Evolutionary conservation across 495 filamentous ascomycete species (phyloP).

Genomic region (Tuber aestivum): DNA sequence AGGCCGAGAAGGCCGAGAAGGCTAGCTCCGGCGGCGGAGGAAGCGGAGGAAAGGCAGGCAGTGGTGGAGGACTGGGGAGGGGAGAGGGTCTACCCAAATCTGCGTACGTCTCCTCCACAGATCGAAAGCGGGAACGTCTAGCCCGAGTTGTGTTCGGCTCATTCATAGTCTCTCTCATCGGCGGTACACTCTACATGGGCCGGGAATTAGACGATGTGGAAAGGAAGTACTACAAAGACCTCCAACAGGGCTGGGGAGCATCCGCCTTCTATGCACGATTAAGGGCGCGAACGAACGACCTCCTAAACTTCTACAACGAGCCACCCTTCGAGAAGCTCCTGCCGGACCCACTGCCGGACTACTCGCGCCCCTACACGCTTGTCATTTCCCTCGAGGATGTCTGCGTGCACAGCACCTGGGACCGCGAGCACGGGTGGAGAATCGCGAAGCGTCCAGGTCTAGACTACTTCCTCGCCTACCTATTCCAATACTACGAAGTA

Average conservation of each 20-base stretch:
- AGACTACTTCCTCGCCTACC: constrained; percentile 94
- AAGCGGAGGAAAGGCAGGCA: not conserved
- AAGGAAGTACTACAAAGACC: constrained; percentile 62
- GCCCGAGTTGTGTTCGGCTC: constrained; percentile 60
- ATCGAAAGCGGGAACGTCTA: constrained; percentile 66
- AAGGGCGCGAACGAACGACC: constrained; percentile 63
- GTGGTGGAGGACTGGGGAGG: constrained; percentile 14
- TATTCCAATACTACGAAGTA: constrained; percentile 95
- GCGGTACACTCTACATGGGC: constrained; percentile 61
- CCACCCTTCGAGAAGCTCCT: constrained; percentile 91
- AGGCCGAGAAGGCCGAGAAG: not conserved
- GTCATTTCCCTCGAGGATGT: constrained; percentile 90
- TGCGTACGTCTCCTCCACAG: constrained; percentile 83
- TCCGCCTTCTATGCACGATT: constrained; percentile 67
- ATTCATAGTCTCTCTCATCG: constrained; percentile 48
- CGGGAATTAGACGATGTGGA: constrained; percentile 75
- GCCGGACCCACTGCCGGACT: constrained; percentile 75
- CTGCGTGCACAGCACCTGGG: constrained; percentile 89
- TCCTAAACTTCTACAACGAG: constrained; percentile 87
- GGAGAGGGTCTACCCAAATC: constrained; percentile 50
- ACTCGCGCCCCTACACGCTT: constrained; percentile 83
- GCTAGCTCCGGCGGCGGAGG: not conserved
- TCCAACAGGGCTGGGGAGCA: constrained; percentile 57
- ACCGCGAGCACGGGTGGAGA: constrained; percentile 87
- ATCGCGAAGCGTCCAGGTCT: constrained; percentile 90